Evolutionary conservation across 1,284 basidiomycete species (phyloP), one percentile per base, ranked within the genome.

Genomic region (Melampsora americana): DNA sequence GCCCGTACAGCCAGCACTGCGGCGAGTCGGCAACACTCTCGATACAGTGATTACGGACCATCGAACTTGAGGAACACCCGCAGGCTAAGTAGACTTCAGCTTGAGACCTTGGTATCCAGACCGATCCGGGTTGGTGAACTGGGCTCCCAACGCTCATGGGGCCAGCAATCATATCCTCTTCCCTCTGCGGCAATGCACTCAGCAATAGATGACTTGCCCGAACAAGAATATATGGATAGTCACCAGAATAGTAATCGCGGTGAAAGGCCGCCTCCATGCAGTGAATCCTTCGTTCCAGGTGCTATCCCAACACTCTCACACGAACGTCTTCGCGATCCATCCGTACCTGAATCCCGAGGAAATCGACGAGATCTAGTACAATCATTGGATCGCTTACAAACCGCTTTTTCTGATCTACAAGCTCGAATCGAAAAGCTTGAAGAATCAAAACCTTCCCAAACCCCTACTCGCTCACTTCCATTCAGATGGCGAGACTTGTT

Each of bases 351-450:
- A 61, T 42, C 39, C 62, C 28, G 50, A 59, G 50, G 23, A 61
- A 16, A 62, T 61, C 32, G 59, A 59, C 60, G 16, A 59, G 5
- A 70, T 70, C 39, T 42, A 62, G 46, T 44, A n/a, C 23, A 59
- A 6, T 48, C 30, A 32, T 2, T 32, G 20, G 59, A 46, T 48
- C 20, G 9, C 66, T 35, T 53, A 28, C 56, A 35, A 9, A 53
- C 59, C 23, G 30, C 32, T 30, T 14, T 32, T 39, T 26, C 59
- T 26, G 30, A 23, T 11, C 42, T 44, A 2, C 69, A 60, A 70
- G 35, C 46, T 42, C 42, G 11, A 23, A 44, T 44, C 42, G 26
- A 67, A 39, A 20, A 46, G 5, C 39, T 42, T 42, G 39, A 42
- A 42, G 39, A 42, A 42, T 42, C 39, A 1, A 5, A 42, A 42